phyloP scores from a whole-genome alignment of 495 filamentous ascomycete genomes.

The Penicillium odoratum region DNA sequence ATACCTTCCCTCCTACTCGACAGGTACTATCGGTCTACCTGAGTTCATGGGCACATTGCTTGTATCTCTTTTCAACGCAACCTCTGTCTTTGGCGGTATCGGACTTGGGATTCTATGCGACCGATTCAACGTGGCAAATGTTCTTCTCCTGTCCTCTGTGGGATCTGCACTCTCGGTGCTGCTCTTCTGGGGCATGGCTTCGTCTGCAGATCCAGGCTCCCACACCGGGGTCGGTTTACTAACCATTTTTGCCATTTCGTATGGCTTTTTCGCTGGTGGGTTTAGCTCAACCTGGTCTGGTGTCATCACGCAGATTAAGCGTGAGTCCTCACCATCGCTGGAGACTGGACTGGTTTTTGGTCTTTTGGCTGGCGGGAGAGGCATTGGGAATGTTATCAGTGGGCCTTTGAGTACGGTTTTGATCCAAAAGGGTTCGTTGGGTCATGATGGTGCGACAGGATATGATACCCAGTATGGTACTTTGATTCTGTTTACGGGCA shows the following conservation, averaged over 20 bases:
- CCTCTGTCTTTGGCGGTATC: constrained; percentile 57
- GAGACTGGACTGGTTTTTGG: constrained; percentile 64
- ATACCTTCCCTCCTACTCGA: constrained; percentile 64
- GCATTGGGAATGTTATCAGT: constrained; percentile 63
- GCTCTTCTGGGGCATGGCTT: constrained; percentile 64
- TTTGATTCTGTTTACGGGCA: constrained; percentile 49
- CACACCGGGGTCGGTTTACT: constrained; percentile 52
- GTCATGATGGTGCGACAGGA: constrained; percentile 25
- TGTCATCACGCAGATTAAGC: constrained; percentile 56
- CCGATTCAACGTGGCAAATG: constrained; percentile 57
- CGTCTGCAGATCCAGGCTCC: constrained; percentile 20
- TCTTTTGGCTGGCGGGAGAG: constrained; percentile 60
- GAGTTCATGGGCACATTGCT: constrained; percentile 49
- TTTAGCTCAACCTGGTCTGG: constrained; percentile 64
- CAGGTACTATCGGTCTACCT: constrained; percentile 44
- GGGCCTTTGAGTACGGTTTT: constrained; percentile 61
- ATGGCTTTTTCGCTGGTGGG: constrained; percentile 69
- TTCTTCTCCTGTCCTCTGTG: constrained; percentile 57
- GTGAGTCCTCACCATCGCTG: constrained; percentile 38
- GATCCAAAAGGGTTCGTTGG: constrained; percentile 36
- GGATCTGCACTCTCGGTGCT: constrained; percentile 62
- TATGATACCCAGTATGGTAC: constrained; percentile 43
- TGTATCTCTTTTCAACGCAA: constrained; percentile 57
- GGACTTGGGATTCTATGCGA: constrained; percentile 62
- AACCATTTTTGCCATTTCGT: constrained; percentile 64